Conservation (phyloP, 2,329 filamentous ascomycete genomes). For the Trichoderma sp. region DNA sequence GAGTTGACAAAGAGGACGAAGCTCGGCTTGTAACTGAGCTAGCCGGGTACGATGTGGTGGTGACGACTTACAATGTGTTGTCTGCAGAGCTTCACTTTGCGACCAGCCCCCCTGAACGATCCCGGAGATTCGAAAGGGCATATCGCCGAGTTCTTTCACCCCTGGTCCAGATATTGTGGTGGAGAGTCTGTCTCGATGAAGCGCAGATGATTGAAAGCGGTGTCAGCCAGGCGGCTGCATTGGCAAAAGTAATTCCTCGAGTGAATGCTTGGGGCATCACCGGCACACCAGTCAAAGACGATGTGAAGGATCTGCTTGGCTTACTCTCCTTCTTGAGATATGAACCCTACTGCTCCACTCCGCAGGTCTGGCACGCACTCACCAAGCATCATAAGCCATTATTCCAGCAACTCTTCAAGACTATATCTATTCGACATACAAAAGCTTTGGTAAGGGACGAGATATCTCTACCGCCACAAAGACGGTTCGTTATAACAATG, state of each 20-base stretch:
- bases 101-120: slow-evolving; percentile 63
- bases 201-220: slow-evolving; percentile 93
- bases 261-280: slow-evolving; percentile 89
- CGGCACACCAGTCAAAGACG: slow-evolving; percentile 78
- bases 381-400: slow-evolving; percentile 56
- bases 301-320: slow-evolving; percentile 73
- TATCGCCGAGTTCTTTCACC: slow-evolving; percentile 69
- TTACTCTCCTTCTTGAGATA: slow-evolving; percentile 77
- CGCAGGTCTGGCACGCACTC: slow-evolving; percentile 65
- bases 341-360: slow-evolving; percentile 67
- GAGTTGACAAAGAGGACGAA: slow-evolving; percentile 35
- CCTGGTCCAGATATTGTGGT: slow-evolving; percentile 79
- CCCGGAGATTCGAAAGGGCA: slow-evolving; percentile 61
- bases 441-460: slow-evolving; percentile 79
- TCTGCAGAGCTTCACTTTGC: slow-evolving; percentile 77
- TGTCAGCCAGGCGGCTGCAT: slow-evolving; percentile 74
- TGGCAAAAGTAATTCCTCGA: slow-evolving; percentile 77
- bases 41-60: slow-evolving; percentile 53
- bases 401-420: slow-evolving; percentile 67
- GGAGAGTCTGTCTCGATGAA: slow-evolving; percentile 75
- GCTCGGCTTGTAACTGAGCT: slow-evolving; percentile 43
- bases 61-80: slow-evolving; percentile 69
- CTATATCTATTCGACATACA: slow-evolving; percentile 77
- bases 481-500: slow-evolving; percentile 80
- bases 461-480: slow-evolving; percentile 75